Conservation (phyloP, 2,329 filamentous ascomycete genomes). For the Trichoderma gracile region DNA sequence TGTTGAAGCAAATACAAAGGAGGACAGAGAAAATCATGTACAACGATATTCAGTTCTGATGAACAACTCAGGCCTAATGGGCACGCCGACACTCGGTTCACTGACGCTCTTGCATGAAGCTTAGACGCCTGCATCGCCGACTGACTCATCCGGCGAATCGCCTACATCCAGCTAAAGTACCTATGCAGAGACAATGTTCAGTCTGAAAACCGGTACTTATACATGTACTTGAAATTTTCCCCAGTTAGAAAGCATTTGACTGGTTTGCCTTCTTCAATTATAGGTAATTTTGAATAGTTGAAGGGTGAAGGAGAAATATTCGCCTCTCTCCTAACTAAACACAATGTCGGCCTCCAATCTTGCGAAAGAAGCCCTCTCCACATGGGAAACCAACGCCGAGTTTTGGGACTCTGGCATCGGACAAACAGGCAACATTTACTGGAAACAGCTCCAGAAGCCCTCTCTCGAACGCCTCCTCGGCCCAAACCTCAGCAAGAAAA, state of each 20-base stretch:
- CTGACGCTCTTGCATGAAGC: not conserved
- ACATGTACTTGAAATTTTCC: too few relatives aligned
- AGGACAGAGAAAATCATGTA: too few relatives aligned
- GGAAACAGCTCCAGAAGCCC: slow-evolving; percentile 45
- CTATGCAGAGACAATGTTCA: too few relatives aligned
- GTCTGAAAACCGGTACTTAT: too few relatives aligned
- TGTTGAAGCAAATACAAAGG: too few relatives aligned
- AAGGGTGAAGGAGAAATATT: not conserved
- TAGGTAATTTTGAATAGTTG: too few relatives aligned
- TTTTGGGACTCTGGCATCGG: slow-evolving; percentile 47
- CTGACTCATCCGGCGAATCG: slow-evolving; percentile 8
- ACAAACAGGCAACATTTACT: slow-evolving; percentile 47
- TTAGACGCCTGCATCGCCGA: not conserved
- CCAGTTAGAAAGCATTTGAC: not conserved
- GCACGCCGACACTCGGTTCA: not conserved
- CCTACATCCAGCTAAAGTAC: too few relatives aligned
- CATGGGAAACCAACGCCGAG: slow-evolving; percentile 46
- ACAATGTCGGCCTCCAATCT: slow-evolving; percentile 25
- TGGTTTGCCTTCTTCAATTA: too few relatives aligned
- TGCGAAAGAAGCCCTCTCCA: slow-evolving; percentile 32
- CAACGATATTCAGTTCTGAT: too few relatives aligned
- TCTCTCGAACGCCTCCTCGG: slow-evolving; percentile 41
- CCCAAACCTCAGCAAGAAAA: slow-evolving; percentile 27
- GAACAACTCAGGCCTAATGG: not conserved
- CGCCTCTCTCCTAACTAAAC: not conserved